phyloP scores from a whole-genome alignment of 768 basidiomycete species.

The Tephrocybe sp. region DNA sequence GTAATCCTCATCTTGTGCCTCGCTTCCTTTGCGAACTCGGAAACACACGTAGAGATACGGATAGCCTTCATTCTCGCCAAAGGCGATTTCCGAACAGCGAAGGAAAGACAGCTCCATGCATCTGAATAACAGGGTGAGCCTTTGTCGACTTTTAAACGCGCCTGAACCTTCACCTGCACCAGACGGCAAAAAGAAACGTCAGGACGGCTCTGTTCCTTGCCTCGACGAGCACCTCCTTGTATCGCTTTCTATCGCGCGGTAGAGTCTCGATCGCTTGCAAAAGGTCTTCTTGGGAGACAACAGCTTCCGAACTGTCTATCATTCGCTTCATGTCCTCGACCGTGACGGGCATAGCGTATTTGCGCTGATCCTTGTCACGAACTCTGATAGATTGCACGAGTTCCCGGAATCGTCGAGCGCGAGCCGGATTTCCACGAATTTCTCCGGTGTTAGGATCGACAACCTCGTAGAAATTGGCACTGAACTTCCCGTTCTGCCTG shows the following conservation, averaged over 20 bases:
- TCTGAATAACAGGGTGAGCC: neutral
- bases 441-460: neutral
- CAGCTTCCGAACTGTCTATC: neutral
- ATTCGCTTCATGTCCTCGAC: neutral
- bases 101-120: neutral
- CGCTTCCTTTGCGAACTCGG: no score
- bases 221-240: neutral
- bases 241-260: neutral
- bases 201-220: neutral
- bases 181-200: neutral
- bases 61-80: no score
- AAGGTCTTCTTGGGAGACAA: neutral
- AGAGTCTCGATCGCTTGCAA: neutral
- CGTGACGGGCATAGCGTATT: neutral
- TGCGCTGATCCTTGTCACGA: neutral
- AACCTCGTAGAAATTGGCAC: neutral
- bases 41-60: no score
- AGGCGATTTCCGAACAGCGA: neutral
- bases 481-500: no score
- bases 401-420: neutral
- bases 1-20: neutral
- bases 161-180: neutral
- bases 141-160: no score
- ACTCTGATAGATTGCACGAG: neutral
- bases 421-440: neutral